Evolutionary conservation across 805 yeast species (phyloP).

Genomic region (Sporopachydermia quercuum): DNA sequence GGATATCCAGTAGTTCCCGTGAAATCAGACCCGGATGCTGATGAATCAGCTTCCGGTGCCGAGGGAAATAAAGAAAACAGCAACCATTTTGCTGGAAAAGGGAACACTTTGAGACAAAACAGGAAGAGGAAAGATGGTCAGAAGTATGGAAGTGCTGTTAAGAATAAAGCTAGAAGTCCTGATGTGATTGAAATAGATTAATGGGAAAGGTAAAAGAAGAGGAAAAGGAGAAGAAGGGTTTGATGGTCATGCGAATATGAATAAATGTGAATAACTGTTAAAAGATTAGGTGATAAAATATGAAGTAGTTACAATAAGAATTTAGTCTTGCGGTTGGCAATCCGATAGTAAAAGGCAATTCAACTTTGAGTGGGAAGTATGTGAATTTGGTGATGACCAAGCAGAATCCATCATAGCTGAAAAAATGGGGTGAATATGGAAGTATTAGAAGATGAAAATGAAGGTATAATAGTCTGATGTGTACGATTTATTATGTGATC

Average conservation of each 20-base stretch:
- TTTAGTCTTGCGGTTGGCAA: not conserved
- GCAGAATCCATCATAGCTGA: not conserved
- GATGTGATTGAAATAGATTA: slow-evolving; percentile 72
- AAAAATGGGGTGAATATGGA: no score
- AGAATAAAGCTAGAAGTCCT: slow-evolving; percentile 50
- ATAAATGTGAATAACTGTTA: not conserved
- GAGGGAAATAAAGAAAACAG: slow-evolving; percentile 15
- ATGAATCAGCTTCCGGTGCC: no score
- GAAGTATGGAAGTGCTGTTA: slow-evolving; percentile 38
- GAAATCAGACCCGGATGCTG: slow-evolving; percentile 23
- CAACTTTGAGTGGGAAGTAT: not conserved
- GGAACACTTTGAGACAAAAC: slow-evolving; percentile 60
- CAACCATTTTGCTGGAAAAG: slow-evolving; percentile 42
- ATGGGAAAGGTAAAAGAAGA: not conserved
- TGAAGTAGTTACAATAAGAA: not conserved
- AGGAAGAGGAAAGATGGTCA: slow-evolving; percentile 52
- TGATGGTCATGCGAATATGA: not conserved
- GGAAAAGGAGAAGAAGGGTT: not conserved
- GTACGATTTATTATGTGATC: no score
- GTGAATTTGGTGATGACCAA: not conserved
- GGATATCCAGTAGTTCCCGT: slow-evolving; percentile 65
- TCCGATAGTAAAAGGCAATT: not conserved
- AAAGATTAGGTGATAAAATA: not conserved
- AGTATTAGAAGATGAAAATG: not conserved
- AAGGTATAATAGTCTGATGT: not conserved